Evolutionary conservation across 2,329 filamentous ascomycete genomes (phyloP).

Genomic region (Colletotrichum zoysiae): DNA sequence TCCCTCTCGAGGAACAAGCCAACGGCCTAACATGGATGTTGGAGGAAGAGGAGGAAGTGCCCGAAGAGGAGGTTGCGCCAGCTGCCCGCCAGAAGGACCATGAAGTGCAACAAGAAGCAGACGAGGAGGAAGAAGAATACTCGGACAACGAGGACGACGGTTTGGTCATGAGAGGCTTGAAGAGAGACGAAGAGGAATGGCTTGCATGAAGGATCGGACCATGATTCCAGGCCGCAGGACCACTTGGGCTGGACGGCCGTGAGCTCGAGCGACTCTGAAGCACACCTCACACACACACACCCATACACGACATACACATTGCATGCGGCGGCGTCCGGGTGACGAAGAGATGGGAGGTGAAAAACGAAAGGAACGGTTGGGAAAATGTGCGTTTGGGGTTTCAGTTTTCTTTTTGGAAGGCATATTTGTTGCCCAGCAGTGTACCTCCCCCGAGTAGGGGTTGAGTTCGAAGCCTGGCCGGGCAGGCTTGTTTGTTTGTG

Average conservation of each 20-base stretch:
- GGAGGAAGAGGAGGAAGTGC: constrained; percentile 61
- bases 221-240: background rate
- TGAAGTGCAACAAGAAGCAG: constrained; percentile 54
- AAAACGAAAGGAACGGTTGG: constrained; percentile 32
- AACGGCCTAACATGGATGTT: constrained; percentile 96
- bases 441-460: constrained; percentile 1
- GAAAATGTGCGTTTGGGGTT: constrained; percentile 27
- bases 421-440: constrained; percentile 23
- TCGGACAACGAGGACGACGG: constrained; percentile 70
- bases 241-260: constrained; percentile 23
- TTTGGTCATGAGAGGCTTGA: constrained; percentile 67
- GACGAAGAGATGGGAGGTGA: constrained; percentile 14
- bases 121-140: constrained; percentile 56
- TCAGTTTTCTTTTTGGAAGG: constrained; percentile 2
- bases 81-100: constrained; percentile 44
- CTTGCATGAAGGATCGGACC: constrained; percentile 57
- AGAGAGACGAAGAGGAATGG: constrained; percentile 71
- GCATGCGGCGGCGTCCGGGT: constrained; percentile 36
- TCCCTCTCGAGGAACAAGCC: constrained; percentile 92
- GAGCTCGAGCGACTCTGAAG: constrained; percentile 13
- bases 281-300: constrained; percentile 5
- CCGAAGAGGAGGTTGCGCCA: constrained; percentile 46
- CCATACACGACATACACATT: constrained; percentile 33
- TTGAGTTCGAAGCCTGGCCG: constrained; percentile 8
- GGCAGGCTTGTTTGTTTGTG: constrained; percentile 23